A percentile compares a stretch with the other conserved stretches of the same genome.
phyloP scores from a whole-genome alignment of 1,284 basidiomycete species.

The Melanopsichium pennsylvanicum region DNA sequence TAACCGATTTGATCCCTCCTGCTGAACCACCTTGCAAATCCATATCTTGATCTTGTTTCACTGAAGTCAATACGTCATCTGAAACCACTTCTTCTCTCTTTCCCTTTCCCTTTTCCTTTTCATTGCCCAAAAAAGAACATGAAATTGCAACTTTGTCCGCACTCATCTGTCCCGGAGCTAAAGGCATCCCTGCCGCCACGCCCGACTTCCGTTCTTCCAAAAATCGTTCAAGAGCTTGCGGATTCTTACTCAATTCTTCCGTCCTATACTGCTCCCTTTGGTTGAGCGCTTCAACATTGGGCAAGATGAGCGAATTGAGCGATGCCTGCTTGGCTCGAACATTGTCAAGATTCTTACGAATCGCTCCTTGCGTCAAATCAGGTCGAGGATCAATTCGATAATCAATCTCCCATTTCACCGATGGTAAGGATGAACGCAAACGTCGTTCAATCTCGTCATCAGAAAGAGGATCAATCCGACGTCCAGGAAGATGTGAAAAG shows the following conservation, averaged over 20 bases:
- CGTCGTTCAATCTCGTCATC: conserved; percentile 54
- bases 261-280: conserved; percentile 50
- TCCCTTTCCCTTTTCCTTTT: no score
- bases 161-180: conserved; percentile 54
- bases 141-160: conserved; percentile 2
- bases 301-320: conserved; percentile 49
- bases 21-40: background rate
- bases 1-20: background rate
- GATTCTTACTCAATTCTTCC: conserved; percentile 36
- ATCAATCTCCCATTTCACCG: conserved; percentile 53
- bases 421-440: conserved; percentile 16
- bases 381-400: conserved; percentile 52
- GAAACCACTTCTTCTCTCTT: background rate
- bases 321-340: conserved; percentile 39
- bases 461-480: conserved; percentile 26
- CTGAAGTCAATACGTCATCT: conserved; percentile 7
- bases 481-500: conserved; percentile 42
- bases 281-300: conserved; percentile 62
- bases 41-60: background rate
- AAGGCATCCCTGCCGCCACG: conserved; percentile 57
- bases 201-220: conserved; percentile 52
- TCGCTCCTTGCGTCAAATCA: conserved; percentile 41
- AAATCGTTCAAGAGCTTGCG: conserved; percentile 52
- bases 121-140: no score
- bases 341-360: conserved; percentile 38